Evolutionary conservation across 345 rosid species (phyloP).

Genomic region (Citrus sinensis): DNA sequence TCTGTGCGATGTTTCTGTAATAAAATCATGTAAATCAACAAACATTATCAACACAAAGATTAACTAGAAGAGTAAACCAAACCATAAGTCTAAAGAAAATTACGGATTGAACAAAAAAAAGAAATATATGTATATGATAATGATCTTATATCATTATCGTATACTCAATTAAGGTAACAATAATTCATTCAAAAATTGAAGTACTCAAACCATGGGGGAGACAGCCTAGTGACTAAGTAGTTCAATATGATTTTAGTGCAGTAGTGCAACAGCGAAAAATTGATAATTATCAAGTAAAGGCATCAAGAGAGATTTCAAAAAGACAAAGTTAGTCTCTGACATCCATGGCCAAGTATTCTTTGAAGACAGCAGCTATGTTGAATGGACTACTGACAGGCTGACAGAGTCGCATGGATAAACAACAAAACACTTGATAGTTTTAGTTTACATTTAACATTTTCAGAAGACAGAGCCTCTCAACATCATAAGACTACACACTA

Average conservation of each 20-base stretch:
- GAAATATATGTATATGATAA: background rate
- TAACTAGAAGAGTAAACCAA: background rate
- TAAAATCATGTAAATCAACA: background rate
- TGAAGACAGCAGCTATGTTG: background rate
- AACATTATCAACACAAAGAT: background rate
- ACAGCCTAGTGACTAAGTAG: background rate
- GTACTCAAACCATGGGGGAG: background rate
- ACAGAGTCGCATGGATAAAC: too few species aligned
- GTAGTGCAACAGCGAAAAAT: background rate
- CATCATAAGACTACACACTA: background rate
- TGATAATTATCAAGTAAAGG: background rate
- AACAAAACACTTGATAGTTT: background rate
- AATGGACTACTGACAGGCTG: background rate
- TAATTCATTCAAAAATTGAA: background rate
- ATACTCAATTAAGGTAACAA: background rate
- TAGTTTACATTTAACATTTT: background rate
- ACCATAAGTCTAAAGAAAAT: background rate
- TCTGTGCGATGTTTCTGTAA: constrained; percentile 58
- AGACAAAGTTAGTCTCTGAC: background rate
- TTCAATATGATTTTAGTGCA: background rate
- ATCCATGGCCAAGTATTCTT: background rate
- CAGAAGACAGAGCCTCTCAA: background rate
- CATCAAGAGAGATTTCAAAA: background rate
- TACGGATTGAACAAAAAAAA: background rate
- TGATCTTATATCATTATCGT: background rate